These are phyloP conservation scores for Starmerella kuoi DNA, from an alignment of 805 yeast species.

Conservation along the genomic window DNA sequence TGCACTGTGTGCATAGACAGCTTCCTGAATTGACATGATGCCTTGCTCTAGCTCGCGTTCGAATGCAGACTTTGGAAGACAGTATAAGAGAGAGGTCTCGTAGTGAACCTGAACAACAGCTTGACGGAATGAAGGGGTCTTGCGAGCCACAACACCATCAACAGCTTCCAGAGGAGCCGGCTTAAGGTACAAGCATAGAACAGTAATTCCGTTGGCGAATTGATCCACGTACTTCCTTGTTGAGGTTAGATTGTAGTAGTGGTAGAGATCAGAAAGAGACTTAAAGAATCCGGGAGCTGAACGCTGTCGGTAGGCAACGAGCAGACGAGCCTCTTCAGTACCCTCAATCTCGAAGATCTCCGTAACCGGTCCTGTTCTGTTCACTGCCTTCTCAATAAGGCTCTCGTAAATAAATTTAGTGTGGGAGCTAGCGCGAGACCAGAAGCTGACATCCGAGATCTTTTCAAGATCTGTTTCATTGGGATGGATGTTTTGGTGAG, in stretches of 20 bases:
- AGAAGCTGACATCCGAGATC: slow-evolving; percentile 70
- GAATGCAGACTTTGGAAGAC: slow-evolving; percentile 80
- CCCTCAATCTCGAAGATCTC: slow-evolving; percentile 72
- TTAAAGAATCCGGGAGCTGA: slow-evolving; percentile 79
- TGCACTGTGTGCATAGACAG: slow-evolving; percentile 88
- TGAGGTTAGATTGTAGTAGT: slow-evolving; percentile 73
- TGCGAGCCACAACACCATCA: neutral
- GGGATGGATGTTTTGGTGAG: slow-evolving; percentile 25
- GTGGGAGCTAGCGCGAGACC: slow-evolving; percentile 62
- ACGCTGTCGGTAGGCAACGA: slow-evolving; percentile 76
- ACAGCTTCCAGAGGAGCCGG: slow-evolving; percentile 37
- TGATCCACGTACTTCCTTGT: slow-evolving; percentile 90
- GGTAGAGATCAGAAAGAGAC: slow-evolving; percentile 73
- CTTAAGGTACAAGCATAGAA: slow-evolving; percentile 74
- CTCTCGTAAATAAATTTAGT: slow-evolving; percentile 68
- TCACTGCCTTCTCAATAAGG: slow-evolving; percentile 53
- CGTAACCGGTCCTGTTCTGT: slow-evolving; percentile 83
- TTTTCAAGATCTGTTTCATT: slow-evolving; percentile 43
- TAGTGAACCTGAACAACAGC: slow-evolving; percentile 81
- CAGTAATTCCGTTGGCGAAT: slow-evolving; percentile 76
- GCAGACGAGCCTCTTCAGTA: slow-evolving; percentile 70
- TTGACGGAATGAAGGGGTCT: slow-evolving; percentile 39
- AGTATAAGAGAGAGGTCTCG: slow-evolving; percentile 85
- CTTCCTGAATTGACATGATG: slow-evolving; percentile 82
- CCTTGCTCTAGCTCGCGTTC: slow-evolving; percentile 59